Evolutionary conservation across 2,329 filamentous ascomycete species (phyloP), one percentile per base, ranked within the genome.

Genomic region (Hyphodiscus sp.): DNA sequence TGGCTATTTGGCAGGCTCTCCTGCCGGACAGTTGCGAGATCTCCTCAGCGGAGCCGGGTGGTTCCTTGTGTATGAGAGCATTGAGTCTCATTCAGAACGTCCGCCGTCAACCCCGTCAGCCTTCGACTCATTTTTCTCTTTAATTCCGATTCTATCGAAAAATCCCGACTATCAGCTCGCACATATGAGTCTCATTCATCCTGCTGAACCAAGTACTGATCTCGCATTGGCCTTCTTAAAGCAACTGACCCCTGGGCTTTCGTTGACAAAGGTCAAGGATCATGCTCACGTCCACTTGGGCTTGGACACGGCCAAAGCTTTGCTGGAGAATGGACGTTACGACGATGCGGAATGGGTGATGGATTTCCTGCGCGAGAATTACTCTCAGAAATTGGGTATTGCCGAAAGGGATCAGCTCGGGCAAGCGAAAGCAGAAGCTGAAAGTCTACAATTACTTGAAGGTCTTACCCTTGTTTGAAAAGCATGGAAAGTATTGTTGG

Each of bases 311-410:
- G 61, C 65, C 20, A 61, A 58, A 6, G 56, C 62, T 19, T 45
- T 66, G 2, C 58, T 67, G 1, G 55, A 59, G 26, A 42, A 57
- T 2, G 55, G 63, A 9, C 52, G 58, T 16, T 56, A 56, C 19
- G 29, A 50, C 13, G 63, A 67, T 26, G 64, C 63, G 6, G 50
- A 59, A 11, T 59, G 58, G 59, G 53, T 67, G 11, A 61, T 68
- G 57, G 49, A 65, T n/a, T 58, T 60, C 26, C 45, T 67, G 13
- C 55, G 61, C 7, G 54, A 44, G 2, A 58, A 58, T 29, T 66
- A 58, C 49, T 54, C 63, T 2, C 50, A 58, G 43, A 49, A 61
- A 20, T 41, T 65, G 11, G 61, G 61, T 10, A 49, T 61, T 10
- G 45, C 54, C 41, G 41, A 60, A 42, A 52, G 47, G n/a, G 49